Conservation (phyloP, 176 grass and related monocot species). For the Microstegium vimineum region DNA sequence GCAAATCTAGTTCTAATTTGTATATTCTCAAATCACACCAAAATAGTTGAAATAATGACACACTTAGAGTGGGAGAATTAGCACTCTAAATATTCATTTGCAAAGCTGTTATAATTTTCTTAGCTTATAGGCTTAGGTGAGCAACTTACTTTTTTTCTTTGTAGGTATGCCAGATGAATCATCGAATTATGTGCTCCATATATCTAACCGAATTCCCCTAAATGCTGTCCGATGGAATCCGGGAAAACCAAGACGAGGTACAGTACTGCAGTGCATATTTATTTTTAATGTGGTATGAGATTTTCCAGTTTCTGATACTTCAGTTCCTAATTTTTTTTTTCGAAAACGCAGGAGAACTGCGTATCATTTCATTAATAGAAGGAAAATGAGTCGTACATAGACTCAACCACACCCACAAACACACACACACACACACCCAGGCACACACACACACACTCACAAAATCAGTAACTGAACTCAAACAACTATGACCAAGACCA, state of each 20-base stretch:
- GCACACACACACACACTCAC: too few species aligned
- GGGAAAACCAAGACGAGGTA: conserved; percentile 96
- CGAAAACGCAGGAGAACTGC: too few species aligned
- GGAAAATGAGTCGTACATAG: too few species aligned
- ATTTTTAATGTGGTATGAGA: not conserved
- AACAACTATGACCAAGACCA: too few species aligned
- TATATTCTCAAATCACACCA: not conserved
- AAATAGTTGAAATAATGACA: conserved; percentile 13
- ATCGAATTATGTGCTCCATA: conserved; percentile 69
- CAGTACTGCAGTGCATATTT: conserved; percentile 8
- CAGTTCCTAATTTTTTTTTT: too few species aligned
- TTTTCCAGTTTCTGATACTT: not conserved
- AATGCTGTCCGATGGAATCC: conserved; percentile 83
- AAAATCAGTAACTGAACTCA: too few species aligned
- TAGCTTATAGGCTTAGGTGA: conserved; percentile 1
- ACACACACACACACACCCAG: too few species aligned
- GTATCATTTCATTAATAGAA: too few species aligned
- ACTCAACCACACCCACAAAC: too few species aligned
- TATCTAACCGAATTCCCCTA: conserved; percentile 38
- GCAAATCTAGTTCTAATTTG: conserved; percentile 12
- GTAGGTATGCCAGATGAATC: conserved; percentile 52
- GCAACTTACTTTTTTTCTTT: conserved; percentile 19
- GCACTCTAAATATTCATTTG: not conserved
- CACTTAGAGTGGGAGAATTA: conserved; percentile 8
- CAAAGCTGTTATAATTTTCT: conserved; percentile 8